phyloP scores from a whole-genome alignment of 2,329 filamentous ascomycete genomes.

The Biscogniauxia marginata region DNA sequence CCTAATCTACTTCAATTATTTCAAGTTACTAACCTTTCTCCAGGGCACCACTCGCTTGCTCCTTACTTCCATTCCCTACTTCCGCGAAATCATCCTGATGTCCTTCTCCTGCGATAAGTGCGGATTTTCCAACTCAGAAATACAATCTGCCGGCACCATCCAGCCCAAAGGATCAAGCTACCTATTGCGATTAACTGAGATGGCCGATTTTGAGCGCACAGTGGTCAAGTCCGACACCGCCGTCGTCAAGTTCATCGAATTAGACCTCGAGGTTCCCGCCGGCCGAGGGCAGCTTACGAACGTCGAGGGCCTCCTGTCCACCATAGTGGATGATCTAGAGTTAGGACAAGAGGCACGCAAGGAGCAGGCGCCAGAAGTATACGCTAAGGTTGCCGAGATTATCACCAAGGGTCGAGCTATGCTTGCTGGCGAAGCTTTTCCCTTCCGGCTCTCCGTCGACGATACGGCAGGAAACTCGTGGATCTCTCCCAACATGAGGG shows the following conservation, averaged over 20 bases:
- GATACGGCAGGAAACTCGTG: conserved; percentile 95
- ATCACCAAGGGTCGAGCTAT: conserved; percentile 74
- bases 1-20: neutral
- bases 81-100: conserved; percentile 96
- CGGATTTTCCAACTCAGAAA: conserved; percentile 85
- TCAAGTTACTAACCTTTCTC: neutral
- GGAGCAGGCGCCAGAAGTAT: conserved; percentile 72
- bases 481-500: conserved; percentile 83
- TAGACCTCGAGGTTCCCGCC: conserved; percentile 89
- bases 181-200: conserved; percentile 71
- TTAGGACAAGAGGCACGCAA: conserved; percentile 81
- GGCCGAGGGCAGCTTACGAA: conserved; percentile 92
- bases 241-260: conserved; percentile 80
- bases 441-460: conserved; percentile 85
- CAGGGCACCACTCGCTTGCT: conserved; percentile 84
- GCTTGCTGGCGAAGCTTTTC: conserved; percentile 73
- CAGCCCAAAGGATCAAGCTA: conserved; percentile 86
- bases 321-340: conserved; percentile 77
- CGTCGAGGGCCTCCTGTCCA: conserved; percentile 80
- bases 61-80: conserved; percentile 91
- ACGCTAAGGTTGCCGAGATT: conserved; percentile 73
- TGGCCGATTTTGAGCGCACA: conserved; percentile 77
- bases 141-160: conserved; percentile 88
- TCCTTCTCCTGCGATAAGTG: conserved; percentile 94
- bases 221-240: conserved; percentile 92